Evolutionary conservation across 140 eudicot genomes (phyloP).

Genomic region (Anethum foeniculum): DNA sequence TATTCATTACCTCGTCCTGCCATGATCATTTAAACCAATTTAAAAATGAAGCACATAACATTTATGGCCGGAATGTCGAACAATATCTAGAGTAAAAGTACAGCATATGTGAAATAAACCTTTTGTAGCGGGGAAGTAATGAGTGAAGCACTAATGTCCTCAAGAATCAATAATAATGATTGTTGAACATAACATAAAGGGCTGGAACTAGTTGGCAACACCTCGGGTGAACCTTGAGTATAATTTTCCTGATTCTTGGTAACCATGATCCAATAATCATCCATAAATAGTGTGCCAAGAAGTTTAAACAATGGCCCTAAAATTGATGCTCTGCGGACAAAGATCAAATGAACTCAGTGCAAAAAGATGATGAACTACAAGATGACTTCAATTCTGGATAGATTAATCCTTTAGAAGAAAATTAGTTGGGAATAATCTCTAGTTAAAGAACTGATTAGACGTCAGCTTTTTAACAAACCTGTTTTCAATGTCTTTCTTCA

Average conservation of each 20-base stretch:
- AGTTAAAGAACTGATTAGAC: background rate
- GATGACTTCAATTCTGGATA: background rate
- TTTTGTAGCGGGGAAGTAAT: conserved; percentile 13
- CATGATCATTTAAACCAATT: conserved; percentile 6
- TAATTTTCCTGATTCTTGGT: conserved; percentile 26
- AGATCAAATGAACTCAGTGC: conserved; percentile 11
- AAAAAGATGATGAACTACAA: background rate
- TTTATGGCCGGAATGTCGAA: background rate
- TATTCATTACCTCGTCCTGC: conserved; percentile 38
- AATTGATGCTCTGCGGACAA: conserved; percentile 35
- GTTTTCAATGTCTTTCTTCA: conserved; percentile 74
- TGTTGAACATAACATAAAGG: conserved; percentile 48
- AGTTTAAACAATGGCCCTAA: conserved; percentile 58
- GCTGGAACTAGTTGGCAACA: conserved; percentile 21
- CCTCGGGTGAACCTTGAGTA: conserved; percentile 33
- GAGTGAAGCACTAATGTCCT: conserved; percentile 57
- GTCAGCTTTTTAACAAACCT: conserved; percentile 33
- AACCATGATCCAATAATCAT: conserved; percentile 39
- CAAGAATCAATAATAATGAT: conserved; percentile 59
- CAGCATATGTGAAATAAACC: conserved; percentile 22
- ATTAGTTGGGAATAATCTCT: background rate
- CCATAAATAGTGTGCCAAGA: conserved; percentile 34
- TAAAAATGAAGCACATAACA: conserved; percentile 1
- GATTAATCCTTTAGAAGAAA: background rate
- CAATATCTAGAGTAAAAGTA: background rate